Percentiles rank a stretch among this genome's conserved stretches.
phyloP scores from a whole-genome alignment of 2,329 filamentous ascomycete genomes.

The Apiospora malaysiana region DNA sequence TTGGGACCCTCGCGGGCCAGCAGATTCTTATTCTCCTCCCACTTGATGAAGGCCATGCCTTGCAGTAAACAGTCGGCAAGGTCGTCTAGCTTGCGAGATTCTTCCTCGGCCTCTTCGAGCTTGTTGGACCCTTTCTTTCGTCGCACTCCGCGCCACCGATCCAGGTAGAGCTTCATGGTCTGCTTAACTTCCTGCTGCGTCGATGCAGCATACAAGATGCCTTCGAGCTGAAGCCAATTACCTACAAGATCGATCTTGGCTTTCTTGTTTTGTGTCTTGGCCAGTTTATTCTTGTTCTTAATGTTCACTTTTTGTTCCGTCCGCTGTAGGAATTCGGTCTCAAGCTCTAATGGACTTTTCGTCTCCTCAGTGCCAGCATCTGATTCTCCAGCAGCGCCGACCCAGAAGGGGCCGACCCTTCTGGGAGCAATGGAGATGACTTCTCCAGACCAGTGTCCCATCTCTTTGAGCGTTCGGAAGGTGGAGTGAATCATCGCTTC shows the following conservation, averaged over 20 bases:
- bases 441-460: constrained; percentile 48
- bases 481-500: constrained; percentile 82
- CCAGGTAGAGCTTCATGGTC: constrained; percentile 27
- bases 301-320: background rate
- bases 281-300: constrained; percentile 27
- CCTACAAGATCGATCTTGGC: constrained; percentile 67
- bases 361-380: constrained; percentile 24
- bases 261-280: constrained; percentile 32
- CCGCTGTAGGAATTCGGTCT: constrained; percentile 11
- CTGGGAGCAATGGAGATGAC: constrained; percentile 59
- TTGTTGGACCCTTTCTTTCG: constrained; percentile 28
- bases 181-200: background rate
- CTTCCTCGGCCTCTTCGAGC: constrained; percentile 41
- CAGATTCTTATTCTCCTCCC: constrained; percentile 66
- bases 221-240: constrained; percentile 51
- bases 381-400: constrained; percentile 37
- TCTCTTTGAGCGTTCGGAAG: constrained; percentile 59
- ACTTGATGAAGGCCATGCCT: constrained; percentile 76
- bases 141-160: constrained; percentile 30
- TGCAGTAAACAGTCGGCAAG: constrained; percentile 81
- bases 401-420: constrained; percentile 61
- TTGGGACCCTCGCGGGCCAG: constrained; percentile 18
- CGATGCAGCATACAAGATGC: constrained; percentile 26
- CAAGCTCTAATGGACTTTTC: background rate
- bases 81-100: constrained; percentile 75